Conservation (phyloP, 345 rosid genomes). For the Ceriops tagal region DNA sequence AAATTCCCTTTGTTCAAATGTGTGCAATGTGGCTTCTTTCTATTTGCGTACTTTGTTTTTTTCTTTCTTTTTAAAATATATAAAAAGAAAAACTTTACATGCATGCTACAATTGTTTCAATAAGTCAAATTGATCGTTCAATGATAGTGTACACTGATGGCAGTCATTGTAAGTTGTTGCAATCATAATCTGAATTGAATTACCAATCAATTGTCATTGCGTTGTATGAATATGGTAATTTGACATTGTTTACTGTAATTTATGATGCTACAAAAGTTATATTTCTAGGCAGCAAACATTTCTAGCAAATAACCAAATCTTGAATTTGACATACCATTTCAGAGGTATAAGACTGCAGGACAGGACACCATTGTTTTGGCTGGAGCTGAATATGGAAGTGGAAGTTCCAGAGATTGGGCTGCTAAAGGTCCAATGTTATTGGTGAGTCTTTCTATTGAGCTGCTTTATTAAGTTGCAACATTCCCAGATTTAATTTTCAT, state of each 20-base stretch:
- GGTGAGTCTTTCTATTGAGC: constrained; percentile 38
- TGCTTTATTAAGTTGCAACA: constrained; percentile 1
- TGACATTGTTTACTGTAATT: not conserved
- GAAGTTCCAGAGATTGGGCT: constrained; percentile 99
- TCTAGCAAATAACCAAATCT: not conserved
- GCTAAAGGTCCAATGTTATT: constrained; percentile 97
- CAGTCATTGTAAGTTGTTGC: not conserved
- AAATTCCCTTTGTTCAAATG: not conserved
- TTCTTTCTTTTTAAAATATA: too few species aligned
- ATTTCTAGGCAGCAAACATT: not conserved
- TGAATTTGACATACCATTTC: constrained; percentile 20
- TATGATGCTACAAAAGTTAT: not conserved
- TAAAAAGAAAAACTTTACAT: too few species aligned
- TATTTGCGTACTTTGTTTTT: not conserved
- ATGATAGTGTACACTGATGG: not conserved
- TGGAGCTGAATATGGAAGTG: constrained; percentile 99
- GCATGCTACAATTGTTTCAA: not conserved
- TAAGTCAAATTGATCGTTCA: not conserved
- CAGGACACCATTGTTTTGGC: constrained; percentile 82
- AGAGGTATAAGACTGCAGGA: constrained; percentile 81
- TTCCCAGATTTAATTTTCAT: not conserved
- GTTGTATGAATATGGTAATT: too few species aligned
- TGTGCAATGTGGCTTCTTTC: not conserved
- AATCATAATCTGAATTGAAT: not conserved
- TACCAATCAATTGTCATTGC: not conserved